Evolutionary conservation across 2,329 filamentous ascomycete genomes (phyloP).

Genomic region (Penicillium nordicum): DNA sequence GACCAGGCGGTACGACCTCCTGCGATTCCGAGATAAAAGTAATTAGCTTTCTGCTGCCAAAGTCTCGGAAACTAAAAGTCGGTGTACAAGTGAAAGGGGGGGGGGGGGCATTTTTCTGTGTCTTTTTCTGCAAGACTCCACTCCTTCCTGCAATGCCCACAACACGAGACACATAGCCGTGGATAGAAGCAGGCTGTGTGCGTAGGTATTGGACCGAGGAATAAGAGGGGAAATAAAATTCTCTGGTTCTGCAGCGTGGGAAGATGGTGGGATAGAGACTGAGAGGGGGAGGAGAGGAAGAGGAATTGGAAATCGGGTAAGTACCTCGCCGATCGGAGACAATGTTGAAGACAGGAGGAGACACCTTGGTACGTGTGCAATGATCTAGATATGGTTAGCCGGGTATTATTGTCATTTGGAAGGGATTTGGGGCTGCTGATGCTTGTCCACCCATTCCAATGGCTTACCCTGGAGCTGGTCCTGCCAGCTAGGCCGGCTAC

Average conservation of each 20-base stretch:
- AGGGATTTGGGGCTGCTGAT: background rate
- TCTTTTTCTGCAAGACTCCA: conserved; percentile 25
- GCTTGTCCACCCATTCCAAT: background rate
- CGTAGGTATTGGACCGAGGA: background rate
- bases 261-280: conserved; percentile 21
- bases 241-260: conserved; percentile 23
- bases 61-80: conserved; percentile 27
- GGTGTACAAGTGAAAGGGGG: conserved; percentile 27
- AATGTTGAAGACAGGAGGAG: conserved; percentile 62
- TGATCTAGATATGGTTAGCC: conserved; percentile 47
- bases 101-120: background rate
- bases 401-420: conserved; percentile 2
- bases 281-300: conserved; percentile 1
- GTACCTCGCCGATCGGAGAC: conserved; percentile 72
- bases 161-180: conserved; percentile 11
- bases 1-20: conserved; percentile 91
- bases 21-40: conserved; percentile 38
- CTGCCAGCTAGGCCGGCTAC: conserved; percentile 49
- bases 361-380: conserved; percentile 54
- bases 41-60: conserved; percentile 25
- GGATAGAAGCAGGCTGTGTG: conserved; percentile 4
- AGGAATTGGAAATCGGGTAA: conserved; percentile 18
- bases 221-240: conserved; percentile 32
- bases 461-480: conserved; percentile 55
- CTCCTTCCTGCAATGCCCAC: conserved; percentile 22